These are phyloP conservation scores for Panicum hallii DNA, from an alignment of 202 grass and related monocot genomes.

Conservation along the genomic window DNA sequence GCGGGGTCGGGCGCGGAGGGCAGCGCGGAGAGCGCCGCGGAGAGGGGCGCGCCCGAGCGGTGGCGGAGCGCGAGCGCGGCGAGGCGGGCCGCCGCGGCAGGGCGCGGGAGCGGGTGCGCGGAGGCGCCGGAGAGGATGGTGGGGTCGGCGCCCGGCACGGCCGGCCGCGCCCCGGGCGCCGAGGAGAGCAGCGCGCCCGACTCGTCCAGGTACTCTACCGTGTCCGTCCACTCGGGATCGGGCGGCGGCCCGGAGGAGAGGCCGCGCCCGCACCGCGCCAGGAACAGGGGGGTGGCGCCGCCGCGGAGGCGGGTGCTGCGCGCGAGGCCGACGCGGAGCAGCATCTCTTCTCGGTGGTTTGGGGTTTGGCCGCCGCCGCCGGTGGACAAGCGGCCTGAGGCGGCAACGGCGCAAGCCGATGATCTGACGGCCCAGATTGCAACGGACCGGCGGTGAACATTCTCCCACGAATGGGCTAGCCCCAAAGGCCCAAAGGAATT, in stretches of 20 bases:
- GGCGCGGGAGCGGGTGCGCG: slow-evolving; percentile 71
- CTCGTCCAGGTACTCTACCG: slow-evolving; percentile 90
- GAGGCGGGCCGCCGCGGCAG: slow-evolving; percentile 68
- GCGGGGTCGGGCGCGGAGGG: slow-evolving; percentile 71
- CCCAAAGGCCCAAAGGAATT: neutral
- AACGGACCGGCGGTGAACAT: neutral
- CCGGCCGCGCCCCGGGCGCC: slow-evolving; percentile 66
- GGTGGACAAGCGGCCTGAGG: neutral
- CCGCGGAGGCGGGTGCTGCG: slow-evolving; percentile 45
- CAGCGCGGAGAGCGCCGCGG: slow-evolving; percentile 73
- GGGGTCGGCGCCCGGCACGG: slow-evolving; percentile 68
- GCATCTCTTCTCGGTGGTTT: slow-evolving; percentile 34
- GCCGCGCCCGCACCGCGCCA: neutral
- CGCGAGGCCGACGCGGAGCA: slow-evolving; percentile 51
- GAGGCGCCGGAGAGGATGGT: slow-evolving; percentile 80
- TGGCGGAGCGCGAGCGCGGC: slow-evolving; percentile 74
- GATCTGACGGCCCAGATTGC: neutral
- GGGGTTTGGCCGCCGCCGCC: slow-evolving; percentile 2
- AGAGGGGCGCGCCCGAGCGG: slow-evolving; percentile 75
- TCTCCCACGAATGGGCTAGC: neutral
- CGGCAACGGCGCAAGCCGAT: neutral
- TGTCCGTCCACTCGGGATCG: slow-evolving; percentile 72
- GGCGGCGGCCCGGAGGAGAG: slow-evolving; percentile 40
- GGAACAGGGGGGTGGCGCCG: slow-evolving; percentile 1
- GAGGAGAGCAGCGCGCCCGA: slow-evolving; percentile 73